These are phyloP conservation scores for Coleophoma cylindrospora DNA, from an alignment of 2,329 filamentous ascomycete species.

Conservation along the genomic window DNA sequence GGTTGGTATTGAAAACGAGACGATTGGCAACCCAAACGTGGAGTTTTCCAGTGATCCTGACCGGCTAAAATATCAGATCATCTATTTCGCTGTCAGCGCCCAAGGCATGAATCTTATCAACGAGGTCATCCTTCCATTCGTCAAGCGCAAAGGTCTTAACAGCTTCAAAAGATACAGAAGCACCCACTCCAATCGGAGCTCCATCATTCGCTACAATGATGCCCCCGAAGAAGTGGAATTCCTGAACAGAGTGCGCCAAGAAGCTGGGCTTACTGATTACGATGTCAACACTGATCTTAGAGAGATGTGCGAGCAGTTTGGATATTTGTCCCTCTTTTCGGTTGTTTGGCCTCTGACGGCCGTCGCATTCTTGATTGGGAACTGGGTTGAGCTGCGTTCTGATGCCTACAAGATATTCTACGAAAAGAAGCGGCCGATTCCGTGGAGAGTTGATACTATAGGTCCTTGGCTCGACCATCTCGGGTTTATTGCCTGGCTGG, in stretches of 20 bases:
- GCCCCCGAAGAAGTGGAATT: constrained; percentile 57
- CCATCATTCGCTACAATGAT: constrained; percentile 49
- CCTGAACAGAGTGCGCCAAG: constrained; percentile 57
- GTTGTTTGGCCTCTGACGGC: constrained; percentile 73
- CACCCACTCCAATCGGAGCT: constrained; percentile 31
- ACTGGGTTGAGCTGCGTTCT: constrained; percentile 72
- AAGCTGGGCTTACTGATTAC: constrained; percentile 64
- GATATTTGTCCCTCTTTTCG: constrained; percentile 68
- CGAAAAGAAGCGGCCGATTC: constrained; percentile 67
- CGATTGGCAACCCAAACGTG: constrained; percentile 30
- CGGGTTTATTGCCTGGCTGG: constrained; percentile 65
- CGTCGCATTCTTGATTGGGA: constrained; percentile 68
- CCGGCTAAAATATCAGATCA: constrained; percentile 65
- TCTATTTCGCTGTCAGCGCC: constrained; percentile 69
- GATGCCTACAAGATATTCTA: constrained; percentile 74
- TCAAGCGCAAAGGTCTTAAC: constrained; percentile 53
- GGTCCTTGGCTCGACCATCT: constrained; percentile 68
- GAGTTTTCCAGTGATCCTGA: constrained; percentile 65
- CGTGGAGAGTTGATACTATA: constrained; percentile 66
- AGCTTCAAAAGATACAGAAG: constrained; percentile 37
- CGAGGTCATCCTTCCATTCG: constrained; percentile 64
- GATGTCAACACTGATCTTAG: constrained; percentile 69
- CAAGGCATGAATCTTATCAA: constrained; percentile 68
- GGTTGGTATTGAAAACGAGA: neutral
- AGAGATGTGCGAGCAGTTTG: constrained; percentile 70